phyloP scores from a whole-genome alignment of 2,329 filamentous ascomycete genomes.

The Metarhizium brunneum region DNA sequence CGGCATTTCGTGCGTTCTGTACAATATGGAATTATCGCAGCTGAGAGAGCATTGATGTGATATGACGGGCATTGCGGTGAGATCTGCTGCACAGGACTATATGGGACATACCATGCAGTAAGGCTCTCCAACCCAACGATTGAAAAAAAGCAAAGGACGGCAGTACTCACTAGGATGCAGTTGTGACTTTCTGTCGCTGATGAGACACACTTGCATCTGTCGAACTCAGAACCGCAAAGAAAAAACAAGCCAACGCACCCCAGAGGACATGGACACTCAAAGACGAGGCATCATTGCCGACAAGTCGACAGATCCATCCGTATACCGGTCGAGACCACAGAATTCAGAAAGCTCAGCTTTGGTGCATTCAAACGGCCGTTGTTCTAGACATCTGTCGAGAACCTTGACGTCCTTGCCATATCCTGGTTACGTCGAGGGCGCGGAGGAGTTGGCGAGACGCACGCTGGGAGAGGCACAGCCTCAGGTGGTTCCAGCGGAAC shows the following conservation, averaged over 20 bases:
- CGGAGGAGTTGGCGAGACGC: conserved; percentile 11
- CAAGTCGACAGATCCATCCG: neutral
- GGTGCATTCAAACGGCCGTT: neutral
- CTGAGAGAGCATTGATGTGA: neutral
- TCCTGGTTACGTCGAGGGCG: conserved; percentile 12
- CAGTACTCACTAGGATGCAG: neutral
- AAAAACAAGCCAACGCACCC: neutral
- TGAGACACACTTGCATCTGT: neutral
- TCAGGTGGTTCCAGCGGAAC: conserved; percentile 10
- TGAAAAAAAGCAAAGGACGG: neutral
- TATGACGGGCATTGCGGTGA: neutral
- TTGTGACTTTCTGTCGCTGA: neutral
- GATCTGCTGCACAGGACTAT: neutral
- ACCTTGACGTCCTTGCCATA: conserved; percentile 2
- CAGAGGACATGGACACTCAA: neutral
- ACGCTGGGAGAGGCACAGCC: conserved; percentile 11
- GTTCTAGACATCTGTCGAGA: neutral
- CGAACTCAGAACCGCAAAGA: neutral
- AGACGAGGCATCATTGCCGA: neutral
- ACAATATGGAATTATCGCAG: neutral
- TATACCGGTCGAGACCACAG: neutral
- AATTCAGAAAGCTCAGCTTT: neutral
- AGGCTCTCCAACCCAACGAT: neutral
- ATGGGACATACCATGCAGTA: neutral
- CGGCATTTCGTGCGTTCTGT: neutral